Conservation (phyloP, 371 early-diverging fungal species). For the Mucor ambiguus region DNA sequence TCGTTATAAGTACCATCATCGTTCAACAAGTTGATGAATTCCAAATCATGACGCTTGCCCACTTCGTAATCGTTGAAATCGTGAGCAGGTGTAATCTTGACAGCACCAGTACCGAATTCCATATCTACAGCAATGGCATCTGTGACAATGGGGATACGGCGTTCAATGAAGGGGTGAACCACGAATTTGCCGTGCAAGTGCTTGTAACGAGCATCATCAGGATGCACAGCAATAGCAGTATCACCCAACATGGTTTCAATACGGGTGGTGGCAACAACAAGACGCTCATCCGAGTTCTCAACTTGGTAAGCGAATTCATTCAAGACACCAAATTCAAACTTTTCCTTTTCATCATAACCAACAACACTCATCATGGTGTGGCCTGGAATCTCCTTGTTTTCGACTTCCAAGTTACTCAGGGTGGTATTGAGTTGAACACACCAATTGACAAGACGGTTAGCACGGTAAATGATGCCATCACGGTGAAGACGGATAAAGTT, state of each 20-base stretch:
- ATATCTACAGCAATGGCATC: slow-evolving; percentile 94
- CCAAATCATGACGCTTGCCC: slow-evolving; percentile 94
- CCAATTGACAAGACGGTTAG: slow-evolving; percentile 99
- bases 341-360: slow-evolving; percentile 89
- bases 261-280: slow-evolving; percentile 99
- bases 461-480: slow-evolving; percentile 97
- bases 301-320: slow-evolving; percentile 91
- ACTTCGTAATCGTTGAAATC: slow-evolving; percentile 99
- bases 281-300: slow-evolving; percentile 82
- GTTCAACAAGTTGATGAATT: slow-evolving; percentile 95
- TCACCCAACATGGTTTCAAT: slow-evolving; percentile 99
- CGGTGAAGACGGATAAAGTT: slow-evolving; percentile 97
- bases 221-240: slow-evolving; percentile 96
- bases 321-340: slow-evolving; percentile 98
- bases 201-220: slow-evolving; percentile 80
- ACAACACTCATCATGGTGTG: slow-evolving; percentile 85
- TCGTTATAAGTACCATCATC: slow-evolving; percentile 96
- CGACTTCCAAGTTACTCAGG: slow-evolving; percentile 98
- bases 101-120: slow-evolving; percentile 98
- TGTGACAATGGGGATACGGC: slow-evolving; percentile 91
- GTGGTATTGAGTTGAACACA: slow-evolving; percentile 97
- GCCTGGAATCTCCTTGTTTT: slow-evolving; percentile 88
- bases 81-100: slow-evolving; percentile 99
- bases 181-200: slow-evolving; percentile 94
- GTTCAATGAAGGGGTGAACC: slow-evolving; percentile 94